Percentiles rank a stretch among this genome's conserved stretches.
These are phyloP conservation scores for Umbilicaria muhlenbergii DNA, from an alignment of 495 filamentous ascomycete species.

Conservation along the genomic window DNA sequence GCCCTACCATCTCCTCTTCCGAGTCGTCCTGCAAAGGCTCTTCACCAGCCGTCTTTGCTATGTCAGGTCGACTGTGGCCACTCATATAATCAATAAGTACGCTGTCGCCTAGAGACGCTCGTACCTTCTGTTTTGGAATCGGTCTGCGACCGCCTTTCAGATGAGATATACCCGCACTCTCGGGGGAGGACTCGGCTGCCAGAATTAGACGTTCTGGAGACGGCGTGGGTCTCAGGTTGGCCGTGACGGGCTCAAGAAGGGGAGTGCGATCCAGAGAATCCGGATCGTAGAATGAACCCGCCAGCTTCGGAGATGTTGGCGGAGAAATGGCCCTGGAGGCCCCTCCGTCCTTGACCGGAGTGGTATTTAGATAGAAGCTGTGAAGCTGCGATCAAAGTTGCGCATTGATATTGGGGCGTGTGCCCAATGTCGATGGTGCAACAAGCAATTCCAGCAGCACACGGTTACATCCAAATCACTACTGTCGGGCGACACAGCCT, in stretches of 20 bases:
- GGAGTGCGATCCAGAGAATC: conserved; percentile 20
- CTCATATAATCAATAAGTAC: conserved; percentile 30
- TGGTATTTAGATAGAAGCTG: too few species aligned
- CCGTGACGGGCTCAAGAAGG: conserved; percentile 10
- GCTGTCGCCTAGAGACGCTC: conserved; percentile 24
- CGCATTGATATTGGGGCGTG: too few species aligned
- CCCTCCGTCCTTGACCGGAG: conserved; percentile 5
- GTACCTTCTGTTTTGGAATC: conserved; percentile 18
- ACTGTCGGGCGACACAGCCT: too few species aligned
- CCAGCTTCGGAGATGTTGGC: conserved; percentile 13
- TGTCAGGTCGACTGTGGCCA: conserved; percentile 29
- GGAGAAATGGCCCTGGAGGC: conserved; percentile 5
- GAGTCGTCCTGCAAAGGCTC: conserved; percentile 6
- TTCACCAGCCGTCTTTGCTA: conserved; percentile 20
- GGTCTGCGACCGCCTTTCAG: conserved; percentile 18
- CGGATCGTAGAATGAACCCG: conserved; percentile 26
- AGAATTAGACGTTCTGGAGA: conserved; percentile 14
- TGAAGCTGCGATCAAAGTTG: too few species aligned
- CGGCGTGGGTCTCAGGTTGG: conserved; percentile 15
- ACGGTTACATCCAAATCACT: too few species aligned
- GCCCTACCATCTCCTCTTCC: conserved; percentile 8
- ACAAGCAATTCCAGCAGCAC: too few species aligned
- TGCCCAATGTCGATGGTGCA: too few species aligned
- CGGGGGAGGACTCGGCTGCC: conserved; percentile 5
- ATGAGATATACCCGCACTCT: conserved; percentile 7